Evolutionary conservation across 306 rosid species (phyloP), one percentile per base, ranked within the genome.

Genomic region (Vachellia collinsii): DNA sequence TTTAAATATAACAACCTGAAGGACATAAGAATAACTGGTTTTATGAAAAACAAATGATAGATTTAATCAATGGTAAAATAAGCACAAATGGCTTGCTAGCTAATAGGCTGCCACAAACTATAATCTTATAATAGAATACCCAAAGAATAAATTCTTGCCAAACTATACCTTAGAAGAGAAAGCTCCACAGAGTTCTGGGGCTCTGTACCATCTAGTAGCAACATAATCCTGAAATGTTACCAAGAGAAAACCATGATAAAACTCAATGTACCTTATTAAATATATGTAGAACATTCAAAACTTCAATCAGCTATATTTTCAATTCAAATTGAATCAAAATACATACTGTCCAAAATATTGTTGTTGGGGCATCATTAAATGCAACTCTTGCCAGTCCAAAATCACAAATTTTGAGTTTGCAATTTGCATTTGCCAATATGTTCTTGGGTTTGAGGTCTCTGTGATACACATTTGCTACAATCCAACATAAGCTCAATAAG

Each of bases 321-420:
- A 8, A 39, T 39, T 50, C 22, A 11, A 46, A 67, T 59, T 73
- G 6, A 50, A 44, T 65, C 36, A 82, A 65, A 74, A 11, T 70
- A 83, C 92, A 70, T 89, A 94, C 98, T 8, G 98, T 94, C 97
- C 98, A 94, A 87, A 92, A 92, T 87, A 92, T 83, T 38, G 97
- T 72, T 19, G 94, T 84, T 4, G 97, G 98, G 16, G 89, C 75
- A 78, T 94, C 98, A 85, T 72, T 92, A 73, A 92, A 92, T 69
- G 98, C 88, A 86, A 92, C 98, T 80, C 98, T 88, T 44, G 98
- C 97, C 48, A 94, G 83, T 69, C 98, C 98, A 84, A 94, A 90
- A 81, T 94, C 98, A 83, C 98, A 94, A 38, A 94, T 79, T 83
- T 94, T 94, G 36, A 94, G 96, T 76, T 94, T 94, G 83, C 97